A percentile compares a stretch with the other conserved stretches of the same genome.
Evolutionary conservation across 1,284 basidiomycete species (phyloP).

Genomic region (Pseudozyma flocculosa): DNA sequence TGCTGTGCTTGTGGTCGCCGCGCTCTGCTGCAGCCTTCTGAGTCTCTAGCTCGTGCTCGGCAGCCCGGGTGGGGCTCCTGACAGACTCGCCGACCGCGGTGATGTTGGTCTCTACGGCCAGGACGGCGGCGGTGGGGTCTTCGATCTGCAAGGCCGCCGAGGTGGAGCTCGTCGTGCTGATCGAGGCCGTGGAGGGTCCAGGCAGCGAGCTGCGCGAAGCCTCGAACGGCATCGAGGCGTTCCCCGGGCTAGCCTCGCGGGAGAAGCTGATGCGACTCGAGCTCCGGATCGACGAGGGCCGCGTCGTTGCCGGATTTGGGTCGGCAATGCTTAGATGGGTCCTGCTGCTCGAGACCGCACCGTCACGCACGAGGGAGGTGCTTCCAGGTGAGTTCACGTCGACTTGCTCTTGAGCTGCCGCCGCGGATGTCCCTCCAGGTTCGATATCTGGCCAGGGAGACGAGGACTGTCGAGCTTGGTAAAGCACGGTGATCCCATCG

Average conservation of each 20-base stretch:
- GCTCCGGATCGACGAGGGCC: neutral
- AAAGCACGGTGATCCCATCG: slow-evolving; percentile 22
- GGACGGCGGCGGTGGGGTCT: slow-evolving; percentile 9
- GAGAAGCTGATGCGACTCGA: neutral
- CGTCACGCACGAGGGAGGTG: too few species aligned
- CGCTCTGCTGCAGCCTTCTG: slow-evolving; percentile 34
- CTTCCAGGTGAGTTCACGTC: too few species aligned
- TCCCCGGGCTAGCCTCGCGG: neutral
- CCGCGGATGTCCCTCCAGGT: too few species aligned
- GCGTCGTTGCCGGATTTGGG: too few species aligned
- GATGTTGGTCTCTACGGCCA: slow-evolving; percentile 19
- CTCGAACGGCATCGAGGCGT: too few species aligned
- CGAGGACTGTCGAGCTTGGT: neutral
- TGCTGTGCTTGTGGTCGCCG: slow-evolving; percentile 34
- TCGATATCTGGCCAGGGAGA: too few species aligned
- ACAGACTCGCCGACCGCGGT: slow-evolving; percentile 15
- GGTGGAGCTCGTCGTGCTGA: slow-evolving; percentile 16
- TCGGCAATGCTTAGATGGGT: too few species aligned
- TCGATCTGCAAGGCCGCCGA: slow-evolving; percentile 27
- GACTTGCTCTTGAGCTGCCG: too few species aligned
- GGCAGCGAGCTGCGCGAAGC: slow-evolving; percentile 5
- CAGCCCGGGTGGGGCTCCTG: slow-evolving; percentile 1
- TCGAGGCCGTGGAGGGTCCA: slow-evolving; percentile 19
- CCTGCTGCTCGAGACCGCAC: too few species aligned
- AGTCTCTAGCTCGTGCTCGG: slow-evolving; percentile 24